A percentile compares a stretch with the other conserved stretches of the same genome.
Conservation (phyloP, 768 basidiomycete species). For the Boletus rubescentipes region DNA sequence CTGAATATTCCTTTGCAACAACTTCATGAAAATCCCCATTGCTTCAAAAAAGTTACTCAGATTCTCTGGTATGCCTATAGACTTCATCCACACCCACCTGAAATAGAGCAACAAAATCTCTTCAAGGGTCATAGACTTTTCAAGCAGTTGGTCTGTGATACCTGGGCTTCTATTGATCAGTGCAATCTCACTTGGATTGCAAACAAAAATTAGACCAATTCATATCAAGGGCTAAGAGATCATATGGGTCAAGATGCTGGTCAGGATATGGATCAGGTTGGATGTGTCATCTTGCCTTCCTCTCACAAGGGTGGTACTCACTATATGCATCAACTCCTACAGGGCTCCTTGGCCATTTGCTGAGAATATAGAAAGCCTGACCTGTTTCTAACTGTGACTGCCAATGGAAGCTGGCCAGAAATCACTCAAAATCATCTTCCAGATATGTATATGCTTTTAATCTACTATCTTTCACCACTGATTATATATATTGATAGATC, state of each 20-base stretch:
- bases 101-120: constrained; percentile 24
- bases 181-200: constrained; percentile 33
- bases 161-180: constrained; percentile 46
- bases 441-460: constrained; percentile 12
- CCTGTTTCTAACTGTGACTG: constrained; percentile 53
- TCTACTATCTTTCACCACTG: too few relatives aligned
- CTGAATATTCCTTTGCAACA: constrained; percentile 13
- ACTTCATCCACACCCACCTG: constrained; percentile 20
- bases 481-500: constrained; percentile 14
- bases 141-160: constrained; percentile 46
- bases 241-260: constrained; percentile 22
- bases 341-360: constrained; percentile 48
- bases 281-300: constrained; percentile 39
- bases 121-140: constrained; percentile 40
- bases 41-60: constrained; percentile 29
- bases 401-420: constrained; percentile 52
- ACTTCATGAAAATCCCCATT: background rate
- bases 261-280: constrained; percentile 31
- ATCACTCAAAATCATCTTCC: constrained; percentile 37
- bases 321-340: constrained; percentile 43
- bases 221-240: constrained; percentile 38
- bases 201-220: constrained; percentile 28
- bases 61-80: constrained; percentile 32
- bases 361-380: constrained; percentile 37
- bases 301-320: constrained; percentile 41